Percentiles rank a stretch among this genome's conserved stretches.
phyloP scores from a whole-genome alignment of 148 eudicot species.

The Vaccinium macrocarpon region DNA sequence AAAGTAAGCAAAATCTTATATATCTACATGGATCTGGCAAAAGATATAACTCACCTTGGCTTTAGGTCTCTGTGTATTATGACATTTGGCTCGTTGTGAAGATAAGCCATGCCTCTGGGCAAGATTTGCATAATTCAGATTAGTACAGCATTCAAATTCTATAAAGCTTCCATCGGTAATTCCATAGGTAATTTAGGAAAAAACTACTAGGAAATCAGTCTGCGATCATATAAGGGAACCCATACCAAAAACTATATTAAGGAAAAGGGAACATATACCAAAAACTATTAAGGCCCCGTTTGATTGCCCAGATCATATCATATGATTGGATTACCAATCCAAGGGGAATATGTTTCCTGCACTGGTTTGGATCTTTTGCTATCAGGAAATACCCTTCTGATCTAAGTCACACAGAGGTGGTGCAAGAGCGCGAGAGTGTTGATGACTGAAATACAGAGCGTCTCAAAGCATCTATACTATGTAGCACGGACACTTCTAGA shows the following conservation, averaged over 20 bases:
- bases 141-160: slow-evolving; percentile 21
- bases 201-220: background rate
- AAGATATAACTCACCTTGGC: slow-evolving; percentile 64
- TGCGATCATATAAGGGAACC: background rate
- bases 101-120: slow-evolving; percentile 92
- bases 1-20: background rate
- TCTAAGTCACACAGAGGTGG: too few relatives aligned
- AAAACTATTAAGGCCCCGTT: background rate
- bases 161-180: slow-evolving; percentile 5
- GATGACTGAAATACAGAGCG: too few relatives aligned
- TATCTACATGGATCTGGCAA: background rate
- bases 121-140: slow-evolving; percentile 22
- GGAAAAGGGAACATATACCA: background rate
- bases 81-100: slow-evolving; percentile 96
- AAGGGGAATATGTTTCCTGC: background rate
- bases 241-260: background rate
- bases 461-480: too few relatives aligned
- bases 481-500: too few relatives aligned
- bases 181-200: background rate
- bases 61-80: slow-evolving; percentile 87
- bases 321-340: background rate
- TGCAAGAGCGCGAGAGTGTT: too few relatives aligned
- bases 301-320: background rate
- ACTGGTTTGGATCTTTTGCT: background rate
- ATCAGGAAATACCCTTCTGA: background rate